Evolutionary conservation across 2,329 filamentous ascomycete genomes (phyloP), one percentile per base, ranked within the genome.

Genomic region (Pyrenochaeta sp.): DNA sequence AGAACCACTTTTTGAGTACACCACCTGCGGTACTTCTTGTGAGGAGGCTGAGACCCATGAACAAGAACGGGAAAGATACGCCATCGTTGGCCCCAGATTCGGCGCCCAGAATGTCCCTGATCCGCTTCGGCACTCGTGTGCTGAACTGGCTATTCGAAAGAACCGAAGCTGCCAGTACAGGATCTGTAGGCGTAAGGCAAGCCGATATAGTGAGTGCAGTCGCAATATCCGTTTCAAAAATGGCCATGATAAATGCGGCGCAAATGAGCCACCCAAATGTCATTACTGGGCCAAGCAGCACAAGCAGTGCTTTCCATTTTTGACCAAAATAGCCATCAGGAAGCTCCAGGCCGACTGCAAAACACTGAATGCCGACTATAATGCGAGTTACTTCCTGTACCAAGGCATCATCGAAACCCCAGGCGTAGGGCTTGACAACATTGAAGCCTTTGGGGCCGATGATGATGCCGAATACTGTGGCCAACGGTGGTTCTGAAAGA

Each of bases 11-110:
- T 56, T 80, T 82, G 52, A 83, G 45, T 0, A 81, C 77, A 3
- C 71, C 73, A 3, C 69, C 74, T 2, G 72, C 53, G 1, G 72
- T 76, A 3, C 63, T 57, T 29, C 78, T 68, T 7, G 77, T 78
- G 6, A 83, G 63, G 17, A 79, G 69, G 43, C 76, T 78, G 0
- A 85, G 63, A 0, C 82, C 82, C n/a, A 82, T 67, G 60, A 83
- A 85, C 1, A 85, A 68, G 62, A 85, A 85, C 0, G 83, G 83
- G 54, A 85, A 85, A 0, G 81, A 81, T 4, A 83, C 74, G 7
- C 81, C 83, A 56, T 86, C 83, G 51, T 85, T 85, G 61, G 81
- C 84, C 1, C 82, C 83, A 36, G 78, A 81, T 59, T 86, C 83
- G 0, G 83, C 82, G 15, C 78, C 77, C 9, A 85, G 73, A 42